Conservation (phyloP, 305 asterid species). For the Fraxinus sp. region DNA sequence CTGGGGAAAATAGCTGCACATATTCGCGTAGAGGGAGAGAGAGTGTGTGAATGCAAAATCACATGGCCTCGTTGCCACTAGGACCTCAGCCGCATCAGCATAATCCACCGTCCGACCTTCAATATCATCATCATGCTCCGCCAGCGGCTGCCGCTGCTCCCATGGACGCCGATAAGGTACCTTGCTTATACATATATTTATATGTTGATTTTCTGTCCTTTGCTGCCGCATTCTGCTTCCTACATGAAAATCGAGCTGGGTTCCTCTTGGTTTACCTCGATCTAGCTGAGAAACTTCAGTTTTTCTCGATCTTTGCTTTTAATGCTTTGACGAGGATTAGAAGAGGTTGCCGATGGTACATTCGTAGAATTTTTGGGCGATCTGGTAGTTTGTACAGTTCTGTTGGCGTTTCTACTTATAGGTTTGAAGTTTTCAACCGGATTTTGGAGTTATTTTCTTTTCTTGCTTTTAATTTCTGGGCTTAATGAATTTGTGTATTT, state of each 20-base stretch:
- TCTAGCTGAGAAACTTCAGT: conserved; percentile 39
- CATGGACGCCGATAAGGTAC: conserved; percentile 71
- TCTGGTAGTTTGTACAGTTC: conserved; percentile 25
- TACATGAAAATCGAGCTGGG: conserved; percentile 32
- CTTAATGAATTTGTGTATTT: background rate
- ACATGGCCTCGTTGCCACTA: conserved; percentile 86
- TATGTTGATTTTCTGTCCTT: background rate
- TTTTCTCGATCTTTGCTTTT: conserved; percentile 24
- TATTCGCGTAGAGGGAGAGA: conserved; percentile 6
- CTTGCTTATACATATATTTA: background rate
- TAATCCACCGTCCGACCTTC: conserved; percentile 50
- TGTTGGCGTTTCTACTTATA: conserved; percentile 17
- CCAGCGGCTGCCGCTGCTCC: conserved; percentile 41
- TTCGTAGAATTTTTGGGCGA: conserved; percentile 36
- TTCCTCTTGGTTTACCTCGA: conserved; percentile 36
- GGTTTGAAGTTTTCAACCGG: conserved; percentile 27
- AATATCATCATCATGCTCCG: conserved; percentile 37
- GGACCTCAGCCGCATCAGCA: conserved; percentile 65
- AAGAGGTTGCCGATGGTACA: conserved; percentile 12
- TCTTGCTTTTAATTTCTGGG: background rate
- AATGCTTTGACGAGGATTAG: background rate
- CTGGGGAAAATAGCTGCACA: background rate
- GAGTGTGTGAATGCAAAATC: conserved; percentile 29
- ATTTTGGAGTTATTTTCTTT: background rate
- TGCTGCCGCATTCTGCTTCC: conserved; percentile 7